Percentiles rank a stretch among this genome's conserved stretches.
Conservation (phyloP, 1,284 basidiomycete species). For the Cystobasidium sp. region DNA sequence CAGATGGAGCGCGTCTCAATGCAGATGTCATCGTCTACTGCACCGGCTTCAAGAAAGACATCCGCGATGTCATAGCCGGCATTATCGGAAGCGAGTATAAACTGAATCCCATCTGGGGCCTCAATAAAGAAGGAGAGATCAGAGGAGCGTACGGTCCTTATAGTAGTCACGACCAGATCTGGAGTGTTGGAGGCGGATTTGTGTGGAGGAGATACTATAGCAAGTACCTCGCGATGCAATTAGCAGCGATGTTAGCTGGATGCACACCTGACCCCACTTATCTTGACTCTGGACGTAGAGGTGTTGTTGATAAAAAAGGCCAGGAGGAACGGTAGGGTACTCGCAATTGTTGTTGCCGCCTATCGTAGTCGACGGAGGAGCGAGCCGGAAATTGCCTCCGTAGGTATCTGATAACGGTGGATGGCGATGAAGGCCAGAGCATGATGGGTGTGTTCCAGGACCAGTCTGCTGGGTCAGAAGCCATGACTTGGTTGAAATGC, state of each 20-base stretch:
- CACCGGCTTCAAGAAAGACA: conserved; percentile 41
- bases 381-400: too few relatives aligned
- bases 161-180: conserved; percentile 9
- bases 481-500: too few relatives aligned
- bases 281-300: too few relatives aligned
- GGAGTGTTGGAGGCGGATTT: conserved; percentile 29
- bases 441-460: too few relatives aligned
- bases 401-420: too few relatives aligned
- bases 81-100: conserved; percentile 27
- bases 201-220: conserved; percentile 29
- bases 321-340: too few relatives aligned
- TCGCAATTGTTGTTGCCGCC: too few relatives aligned
- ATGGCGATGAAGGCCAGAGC: too few relatives aligned
- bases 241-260: conserved; percentile 29
- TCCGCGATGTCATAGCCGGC: neutral
- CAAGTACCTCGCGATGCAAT: conserved; percentile 26
- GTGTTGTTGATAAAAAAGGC: too few relatives aligned
- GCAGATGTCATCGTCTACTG: conserved; percentile 27
- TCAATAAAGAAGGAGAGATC: conserved; percentile 38
- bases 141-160: conserved; percentile 21
- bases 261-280: conserved; percentile 17
- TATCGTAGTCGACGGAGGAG: too few relatives aligned
- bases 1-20: conserved; percentile 11
- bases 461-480: too few relatives aligned
- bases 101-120: conserved; percentile 33